Evolutionary conservation across 129 eudicot species (phyloP), one percentile per base, ranked within the genome.

Genomic region (Centrapalus pauciflorus): DNA sequence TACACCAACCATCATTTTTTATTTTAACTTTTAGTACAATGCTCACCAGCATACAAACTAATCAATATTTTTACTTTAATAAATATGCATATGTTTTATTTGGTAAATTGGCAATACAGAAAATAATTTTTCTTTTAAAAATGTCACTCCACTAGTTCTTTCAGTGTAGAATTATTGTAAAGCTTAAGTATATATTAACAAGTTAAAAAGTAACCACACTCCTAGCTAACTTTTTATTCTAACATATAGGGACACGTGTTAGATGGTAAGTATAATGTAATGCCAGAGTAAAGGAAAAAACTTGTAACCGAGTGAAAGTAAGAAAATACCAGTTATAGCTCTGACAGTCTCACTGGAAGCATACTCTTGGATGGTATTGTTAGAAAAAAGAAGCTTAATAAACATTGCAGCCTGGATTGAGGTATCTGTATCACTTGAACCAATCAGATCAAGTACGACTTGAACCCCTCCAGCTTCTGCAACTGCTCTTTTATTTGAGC

Each of bases 391-490:
- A 75, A 94, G 94, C 70, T 94, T 94, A 58, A 94, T 48, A 48
- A 94, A 94, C 99, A 94, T 94, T 24, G 99, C 88, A 51, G 99
- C 95, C 74, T 86, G 99, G 20, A 94, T 82, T 7, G 99, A 94
- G 5, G 99, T 94, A 13, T 94, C 99, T 0, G 86, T 93, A 63
- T 94, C 99, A 77, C 99, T 90, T 16, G 97, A 89, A 63, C 95
- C 84, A 74, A 94, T 94, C 68, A 94, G 72, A 81, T 94, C 99
- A 29, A 94, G 87, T 35, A 94, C 86, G 38, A 89, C 94, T 76
- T 94, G 99, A 55, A 94, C 97, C 19, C 99, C 99, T 12, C 99
- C 99, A 66, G 97, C 99, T 76, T 94, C 99, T 32, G 99, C 99
- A 79, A 94, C 99, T 0, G 99, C 99, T 72, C 99, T 84, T 64